phyloP scores from a whole-genome alignment of 148 eudicot genomes.

The Rheum nobile region DNA sequence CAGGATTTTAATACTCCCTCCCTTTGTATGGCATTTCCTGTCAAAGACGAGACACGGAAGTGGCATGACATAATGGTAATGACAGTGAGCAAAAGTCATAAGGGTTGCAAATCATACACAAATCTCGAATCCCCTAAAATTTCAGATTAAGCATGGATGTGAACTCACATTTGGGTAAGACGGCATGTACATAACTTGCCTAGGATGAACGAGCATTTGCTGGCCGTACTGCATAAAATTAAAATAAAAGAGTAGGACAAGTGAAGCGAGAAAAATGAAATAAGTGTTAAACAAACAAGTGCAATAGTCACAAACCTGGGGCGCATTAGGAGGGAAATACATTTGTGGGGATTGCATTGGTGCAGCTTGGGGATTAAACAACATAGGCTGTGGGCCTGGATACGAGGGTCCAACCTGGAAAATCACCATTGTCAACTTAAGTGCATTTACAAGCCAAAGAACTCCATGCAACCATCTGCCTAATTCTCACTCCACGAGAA shows the following conservation, averaged over 20 bases:
- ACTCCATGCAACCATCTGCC: neutral
- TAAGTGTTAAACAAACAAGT: neutral
- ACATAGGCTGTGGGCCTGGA: conserved; percentile 61
- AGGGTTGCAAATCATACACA: neutral
- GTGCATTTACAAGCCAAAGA: neutral
- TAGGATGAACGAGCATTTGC: conserved; percentile 82
- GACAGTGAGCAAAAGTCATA: neutral
- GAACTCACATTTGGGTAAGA: conserved; percentile 74
- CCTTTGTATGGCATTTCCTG: conserved; percentile 75
- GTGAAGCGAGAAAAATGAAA: neutral
- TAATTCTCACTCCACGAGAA: neutral
- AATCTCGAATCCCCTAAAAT: neutral
- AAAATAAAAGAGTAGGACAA: neutral
- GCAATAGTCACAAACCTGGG: conserved; percentile 46
- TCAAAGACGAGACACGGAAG: neutral
- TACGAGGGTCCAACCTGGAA: conserved; percentile 65
- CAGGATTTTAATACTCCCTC: conserved; percentile 34
- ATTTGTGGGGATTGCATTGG: conserved; percentile 65
- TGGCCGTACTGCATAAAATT: conserved; percentile 62
- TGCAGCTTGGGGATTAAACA: conserved; percentile 63
- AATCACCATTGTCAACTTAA: conserved; percentile 2
- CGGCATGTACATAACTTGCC: conserved; percentile 83
- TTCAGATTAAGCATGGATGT: neutral
- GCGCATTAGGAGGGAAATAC: conserved; percentile 69
- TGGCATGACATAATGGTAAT: neutral